These are phyloP conservation scores for Polyplosphaeria fusca DNA, from an alignment of 495 filamentous ascomycete genomes.

Conservation along the genomic window DNA sequence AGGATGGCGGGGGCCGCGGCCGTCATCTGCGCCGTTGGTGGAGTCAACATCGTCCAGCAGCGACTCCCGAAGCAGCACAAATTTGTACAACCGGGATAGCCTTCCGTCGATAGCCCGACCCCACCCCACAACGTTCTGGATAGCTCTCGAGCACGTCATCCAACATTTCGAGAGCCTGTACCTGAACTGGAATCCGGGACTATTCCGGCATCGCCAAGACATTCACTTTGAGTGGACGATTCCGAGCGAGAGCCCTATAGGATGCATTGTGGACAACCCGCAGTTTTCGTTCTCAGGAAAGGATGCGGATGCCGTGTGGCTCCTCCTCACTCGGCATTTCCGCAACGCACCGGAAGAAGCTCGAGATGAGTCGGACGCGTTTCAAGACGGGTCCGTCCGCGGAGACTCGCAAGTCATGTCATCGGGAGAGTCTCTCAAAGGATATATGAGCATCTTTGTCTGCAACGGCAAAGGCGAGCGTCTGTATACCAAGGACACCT, in stretches of 20 bases:
- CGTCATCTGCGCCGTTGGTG: conserved; percentile 12
- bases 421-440: conserved; percentile 15
- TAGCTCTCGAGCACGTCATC: conserved; percentile 75
- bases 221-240: conserved; percentile 88
- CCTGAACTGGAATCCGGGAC: conserved; percentile 90
- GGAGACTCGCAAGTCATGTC: conserved; percentile 4
- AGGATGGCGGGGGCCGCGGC: conserved; percentile 56
- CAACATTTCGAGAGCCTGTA: conserved; percentile 94
- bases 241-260: conserved; percentile 42
- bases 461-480: conserved; percentile 70
- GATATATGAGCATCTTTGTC: conserved; percentile 83
- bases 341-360: conserved; percentile 35
- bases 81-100: neutral
- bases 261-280: conserved; percentile 73
- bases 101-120: neutral
- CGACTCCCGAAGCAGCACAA: neutral
- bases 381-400: conserved; percentile 21
- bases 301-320: conserved; percentile 65
- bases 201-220: conserved; percentile 79
- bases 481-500: conserved; percentile 67
- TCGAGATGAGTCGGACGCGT: conserved; percentile 10
- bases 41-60: conserved; percentile 6
- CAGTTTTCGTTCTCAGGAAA: conserved; percentile 70
- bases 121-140: conserved; percentile 65
- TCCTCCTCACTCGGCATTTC: conserved; percentile 84